These are phyloP conservation scores for Thamnidium elegans DNA, from an alignment of 192 early-diverging fungal genomes.

Conservation along the genomic window DNA sequence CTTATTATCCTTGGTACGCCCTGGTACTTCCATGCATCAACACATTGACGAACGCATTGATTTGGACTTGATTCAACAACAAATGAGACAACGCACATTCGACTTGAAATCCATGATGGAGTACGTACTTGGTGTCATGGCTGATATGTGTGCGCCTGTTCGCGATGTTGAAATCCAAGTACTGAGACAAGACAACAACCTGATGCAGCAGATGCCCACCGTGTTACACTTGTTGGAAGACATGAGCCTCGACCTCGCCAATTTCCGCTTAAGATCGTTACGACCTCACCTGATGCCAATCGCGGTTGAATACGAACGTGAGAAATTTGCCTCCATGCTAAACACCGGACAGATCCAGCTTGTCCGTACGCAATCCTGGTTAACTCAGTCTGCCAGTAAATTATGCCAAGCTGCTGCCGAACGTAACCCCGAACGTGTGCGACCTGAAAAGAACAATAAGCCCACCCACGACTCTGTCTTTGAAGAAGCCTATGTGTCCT, in stretches of 20 bases:
- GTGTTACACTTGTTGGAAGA: constrained; percentile 64
- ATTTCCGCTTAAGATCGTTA: constrained; percentile 65
- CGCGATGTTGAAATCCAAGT: constrained; percentile 58
- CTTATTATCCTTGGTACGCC: constrained; percentile 62
- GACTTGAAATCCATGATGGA: constrained; percentile 46
- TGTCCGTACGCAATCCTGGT: constrained; percentile 59
- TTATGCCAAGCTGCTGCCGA: not conserved
- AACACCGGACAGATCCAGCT: constrained; percentile 42
- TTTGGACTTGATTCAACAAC: constrained; percentile 62
- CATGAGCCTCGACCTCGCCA: constrained; percentile 82
- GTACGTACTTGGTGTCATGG: constrained; percentile 59
- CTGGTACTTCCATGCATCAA: constrained; percentile 47
- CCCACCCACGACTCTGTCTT: constrained; percentile 1
- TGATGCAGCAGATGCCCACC: constrained; percentile 39
- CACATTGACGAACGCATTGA: constrained; percentile 69
- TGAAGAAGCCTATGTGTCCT: constrained; percentile 13
- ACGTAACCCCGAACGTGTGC: not conserved
- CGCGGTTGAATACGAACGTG: constrained; percentile 73
- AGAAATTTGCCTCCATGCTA: constrained; percentile 62
- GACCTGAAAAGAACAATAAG: not conserved
- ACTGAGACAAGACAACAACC: constrained; percentile 34
- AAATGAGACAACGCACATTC: constrained; percentile 54
- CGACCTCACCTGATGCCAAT: constrained; percentile 66
- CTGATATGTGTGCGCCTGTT: constrained; percentile 72
- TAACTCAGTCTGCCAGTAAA: constrained; percentile 41